These are phyloP conservation scores for Choricystis sp. DNA, from an alignment of 139 green algal genomes.

Conservation along the genomic window DNA sequence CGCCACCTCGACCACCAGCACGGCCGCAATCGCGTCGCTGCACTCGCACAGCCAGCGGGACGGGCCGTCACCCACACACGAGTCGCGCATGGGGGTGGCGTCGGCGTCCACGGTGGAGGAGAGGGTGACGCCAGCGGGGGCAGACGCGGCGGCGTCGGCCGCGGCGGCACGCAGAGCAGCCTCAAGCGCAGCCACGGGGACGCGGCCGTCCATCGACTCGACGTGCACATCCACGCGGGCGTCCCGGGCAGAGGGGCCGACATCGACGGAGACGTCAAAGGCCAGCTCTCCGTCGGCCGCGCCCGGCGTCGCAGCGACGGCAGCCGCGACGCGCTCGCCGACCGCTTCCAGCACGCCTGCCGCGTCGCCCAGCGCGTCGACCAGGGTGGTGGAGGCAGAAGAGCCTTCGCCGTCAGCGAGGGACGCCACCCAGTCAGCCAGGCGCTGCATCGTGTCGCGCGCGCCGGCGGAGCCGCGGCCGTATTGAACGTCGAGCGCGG, in stretches of 20 bases:
- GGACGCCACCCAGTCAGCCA: background rate
- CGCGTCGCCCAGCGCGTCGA: background rate
- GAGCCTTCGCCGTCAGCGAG: background rate
- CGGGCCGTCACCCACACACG: no score
- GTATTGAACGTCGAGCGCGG: background rate
- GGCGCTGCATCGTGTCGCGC: background rate
- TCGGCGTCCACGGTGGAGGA: background rate
- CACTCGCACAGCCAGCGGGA: background rate
- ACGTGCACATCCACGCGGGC: background rate
- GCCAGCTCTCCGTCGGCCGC: background rate
- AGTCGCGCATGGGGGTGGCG: no score
- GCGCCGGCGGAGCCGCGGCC: no score
- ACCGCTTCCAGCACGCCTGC: background rate
- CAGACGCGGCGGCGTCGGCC: background rate
- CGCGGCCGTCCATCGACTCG: background rate
- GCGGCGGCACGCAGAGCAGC: background rate
- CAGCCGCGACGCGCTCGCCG: background rate
- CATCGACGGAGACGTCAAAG: background rate
- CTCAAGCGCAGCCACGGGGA: background rate
- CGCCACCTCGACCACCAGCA: background rate
- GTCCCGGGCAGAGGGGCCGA: background rate
- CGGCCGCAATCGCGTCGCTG: background rate
- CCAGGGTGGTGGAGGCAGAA: background rate
- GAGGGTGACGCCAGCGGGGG: background rate
- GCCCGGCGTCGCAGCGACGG: background rate